Conservation (phyloP, 176 grass and related monocot species). For the Rhipidocladum racemiflorum region DNA sequence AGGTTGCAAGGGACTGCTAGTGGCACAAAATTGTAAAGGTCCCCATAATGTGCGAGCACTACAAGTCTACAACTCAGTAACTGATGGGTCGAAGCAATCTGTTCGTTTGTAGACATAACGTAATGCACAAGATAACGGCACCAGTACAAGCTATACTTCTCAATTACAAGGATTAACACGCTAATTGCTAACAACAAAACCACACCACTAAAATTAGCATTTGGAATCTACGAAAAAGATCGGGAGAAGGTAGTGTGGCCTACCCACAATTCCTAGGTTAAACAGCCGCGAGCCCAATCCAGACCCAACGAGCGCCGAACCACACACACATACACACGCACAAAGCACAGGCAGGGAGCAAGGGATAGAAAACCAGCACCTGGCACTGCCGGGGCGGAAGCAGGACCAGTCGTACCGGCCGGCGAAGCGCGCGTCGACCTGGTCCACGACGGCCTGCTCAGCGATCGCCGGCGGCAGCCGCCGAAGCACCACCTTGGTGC, state of each 20-base stretch:
- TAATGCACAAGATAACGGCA: neutral
- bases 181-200: neutral
- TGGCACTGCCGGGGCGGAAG: slow-evolving; percentile 82
- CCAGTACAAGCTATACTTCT: neutral
- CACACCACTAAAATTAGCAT: slow-evolving; percentile 1
- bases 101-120: neutral
- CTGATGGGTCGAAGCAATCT: neutral
- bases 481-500: slow-evolving; percentile 91
- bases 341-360: neutral
- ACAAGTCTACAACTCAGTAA: slow-evolving; percentile 6
- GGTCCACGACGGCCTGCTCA: slow-evolving; percentile 73
- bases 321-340: neutral
- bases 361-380: slow-evolving; percentile 32
- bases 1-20: neutral
- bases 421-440: slow-evolving; percentile 86
- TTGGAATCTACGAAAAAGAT: neutral
- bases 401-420: slow-evolving; percentile 80
- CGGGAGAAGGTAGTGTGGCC: neutral
- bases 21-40: neutral
- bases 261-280: neutral
- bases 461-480: slow-evolving; percentile 76
- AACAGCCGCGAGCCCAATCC: neutral
- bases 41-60: neutral
- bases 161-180: neutral
- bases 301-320: neutral